A percentile compares a stretch with the other conserved stretches of the same genome.
phyloP scores from a whole-genome alignment of 495 filamentous ascomycete genomes.

The Durotheca rogersii region DNA sequence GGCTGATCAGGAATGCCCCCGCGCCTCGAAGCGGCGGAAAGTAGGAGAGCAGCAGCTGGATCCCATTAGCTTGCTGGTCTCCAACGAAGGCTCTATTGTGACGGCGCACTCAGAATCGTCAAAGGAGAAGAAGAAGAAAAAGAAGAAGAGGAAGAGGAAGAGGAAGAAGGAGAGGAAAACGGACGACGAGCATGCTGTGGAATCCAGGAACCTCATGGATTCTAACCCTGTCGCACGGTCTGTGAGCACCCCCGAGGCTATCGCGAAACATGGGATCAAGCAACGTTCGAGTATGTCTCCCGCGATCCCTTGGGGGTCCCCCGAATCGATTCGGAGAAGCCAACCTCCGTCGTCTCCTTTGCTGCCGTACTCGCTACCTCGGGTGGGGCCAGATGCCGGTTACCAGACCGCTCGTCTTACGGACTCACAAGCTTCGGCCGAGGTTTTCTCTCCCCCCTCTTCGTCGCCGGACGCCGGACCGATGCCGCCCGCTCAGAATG shows the following conservation, averaged over 20 bases:
- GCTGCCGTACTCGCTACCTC: neutral
- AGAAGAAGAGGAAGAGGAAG: neutral
- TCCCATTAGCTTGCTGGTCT: slow-evolving; percentile 19
- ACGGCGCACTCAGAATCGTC: neutral
- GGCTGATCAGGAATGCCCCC: neutral
- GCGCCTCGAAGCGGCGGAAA: slow-evolving; percentile 11
- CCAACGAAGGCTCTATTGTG: slow-evolving; percentile 1
- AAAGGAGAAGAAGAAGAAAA: neutral
- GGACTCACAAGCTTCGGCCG: neutral
- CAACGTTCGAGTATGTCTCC: slow-evolving; percentile 4
- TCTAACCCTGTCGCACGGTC: neutral
- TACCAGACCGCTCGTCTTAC: neutral
- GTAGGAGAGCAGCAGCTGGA: neutral
- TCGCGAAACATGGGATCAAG: slow-evolving; percentile 3
- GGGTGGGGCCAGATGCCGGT: neutral
- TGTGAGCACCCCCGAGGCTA: slow-evolving; percentile 3
- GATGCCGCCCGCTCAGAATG: neutral
- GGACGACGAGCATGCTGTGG: neutral
- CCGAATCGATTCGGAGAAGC: neutral
- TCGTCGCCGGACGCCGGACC: neutral
- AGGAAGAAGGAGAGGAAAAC: neutral
- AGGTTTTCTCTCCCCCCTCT: slow-evolving; percentile 1
- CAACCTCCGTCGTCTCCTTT: neutral
- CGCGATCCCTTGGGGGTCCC: neutral
- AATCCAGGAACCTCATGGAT: neutral